Base-by-base conservation (phyloP, 768 basidiomycete genomes). In the Dictyophora rubrovolvata region DNA sequence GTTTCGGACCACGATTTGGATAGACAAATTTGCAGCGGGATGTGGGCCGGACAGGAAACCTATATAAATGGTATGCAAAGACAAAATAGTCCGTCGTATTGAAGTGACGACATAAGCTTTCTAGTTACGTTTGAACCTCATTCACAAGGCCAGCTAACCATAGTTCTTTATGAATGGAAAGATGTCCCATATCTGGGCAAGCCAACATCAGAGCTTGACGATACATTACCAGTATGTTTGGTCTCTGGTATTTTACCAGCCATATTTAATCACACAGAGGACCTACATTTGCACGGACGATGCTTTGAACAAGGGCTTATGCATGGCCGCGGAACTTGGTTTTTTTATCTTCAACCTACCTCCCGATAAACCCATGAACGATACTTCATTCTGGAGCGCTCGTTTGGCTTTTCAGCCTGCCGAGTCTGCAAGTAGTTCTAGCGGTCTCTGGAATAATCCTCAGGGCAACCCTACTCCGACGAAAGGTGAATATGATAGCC, bases 121-220 rank as follows among this genome's bases (percentile, higher is more conserved):
- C 55, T 64, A 79, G 74, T 95, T 61, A 84, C 84, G 4, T 98
- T 97, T 73, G 83, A 89, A 64, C 69, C 75, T 17, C 65, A 77
- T 5, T 93, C 93, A 2, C 76, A 84, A 65, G 95, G 95, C 37
- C 89, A 95, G 71, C 75, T 96, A 18, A 91, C 95, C 23, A 85
- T 96, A 79, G 88, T 95, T 55, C 83, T 99, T 21, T 99, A 97
- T 67, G 95, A 98, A 73, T 99, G 94, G 94, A 69, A 77, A 28
- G 96, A 99, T 67, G 84, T 85, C 55, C 72, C 77, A 50, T 93
- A 89, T 68, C 78, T 99, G 2, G 96, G 96, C 35, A 84, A 79
- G 68, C 72, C 77, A 50, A 83, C 83, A 33, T 82, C 83, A 5
- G 61, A 71, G 34, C 71, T 68, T 5, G 77, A 83, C 62, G 78